A percentile compares a stretch with the other conserved stretches of the same genome.
Conservation (phyloP, 352 stramenopile genomes). For the Phytophthora melonis region DNA sequence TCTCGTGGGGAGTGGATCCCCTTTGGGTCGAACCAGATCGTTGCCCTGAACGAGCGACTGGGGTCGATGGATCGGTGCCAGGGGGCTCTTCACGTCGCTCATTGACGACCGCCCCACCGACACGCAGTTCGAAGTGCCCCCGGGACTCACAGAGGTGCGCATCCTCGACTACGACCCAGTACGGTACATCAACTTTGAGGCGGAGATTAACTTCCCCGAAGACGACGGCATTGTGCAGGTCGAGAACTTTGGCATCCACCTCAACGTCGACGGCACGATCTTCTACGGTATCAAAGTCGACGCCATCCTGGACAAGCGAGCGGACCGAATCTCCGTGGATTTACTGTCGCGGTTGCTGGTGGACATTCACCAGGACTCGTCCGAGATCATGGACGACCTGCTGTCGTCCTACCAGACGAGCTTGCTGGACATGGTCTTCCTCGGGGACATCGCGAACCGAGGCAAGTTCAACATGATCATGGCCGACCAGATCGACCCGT, state of each 20-base stretch:
- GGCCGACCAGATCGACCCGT: slow-evolving; percentile 96
- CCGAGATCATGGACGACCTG: slow-evolving; percentile 93
- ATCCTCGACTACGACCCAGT: slow-evolving; percentile 97
- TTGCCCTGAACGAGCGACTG: slow-evolving; percentile 96
- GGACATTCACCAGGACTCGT: slow-evolving; percentile 95
- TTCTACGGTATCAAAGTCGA: slow-evolving; percentile 91
- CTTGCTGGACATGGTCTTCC: slow-evolving; percentile 94
- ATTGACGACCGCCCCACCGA: slow-evolving; percentile 86
- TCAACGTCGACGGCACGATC: slow-evolving; percentile 75
- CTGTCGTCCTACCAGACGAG: slow-evolving; percentile 94
- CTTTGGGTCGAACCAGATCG: slow-evolving; percentile 97
- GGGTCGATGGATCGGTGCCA: slow-evolving; percentile 95
- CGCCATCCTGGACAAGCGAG: slow-evolving; percentile 94
- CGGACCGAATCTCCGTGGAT: slow-evolving; percentile 96
- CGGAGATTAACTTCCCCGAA: slow-evolving; percentile 96
- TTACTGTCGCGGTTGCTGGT: slow-evolving; percentile 94
- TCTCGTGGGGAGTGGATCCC: slow-evolving; percentile 96
- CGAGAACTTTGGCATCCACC: slow-evolving; percentile 94
- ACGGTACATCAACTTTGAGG: slow-evolving; percentile 98
- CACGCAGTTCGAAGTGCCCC: slow-evolving; percentile 86
- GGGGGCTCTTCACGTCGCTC: slow-evolving; percentile 94
- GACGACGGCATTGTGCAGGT: slow-evolving; percentile 94
- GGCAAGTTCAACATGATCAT: slow-evolving; percentile 98
- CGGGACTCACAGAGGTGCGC: slow-evolving; percentile 93
- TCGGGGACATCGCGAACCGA: slow-evolving; percentile 91